Conservation (phyloP, 31 red algal species). For the Bonnemaisonia californica region DNA sequence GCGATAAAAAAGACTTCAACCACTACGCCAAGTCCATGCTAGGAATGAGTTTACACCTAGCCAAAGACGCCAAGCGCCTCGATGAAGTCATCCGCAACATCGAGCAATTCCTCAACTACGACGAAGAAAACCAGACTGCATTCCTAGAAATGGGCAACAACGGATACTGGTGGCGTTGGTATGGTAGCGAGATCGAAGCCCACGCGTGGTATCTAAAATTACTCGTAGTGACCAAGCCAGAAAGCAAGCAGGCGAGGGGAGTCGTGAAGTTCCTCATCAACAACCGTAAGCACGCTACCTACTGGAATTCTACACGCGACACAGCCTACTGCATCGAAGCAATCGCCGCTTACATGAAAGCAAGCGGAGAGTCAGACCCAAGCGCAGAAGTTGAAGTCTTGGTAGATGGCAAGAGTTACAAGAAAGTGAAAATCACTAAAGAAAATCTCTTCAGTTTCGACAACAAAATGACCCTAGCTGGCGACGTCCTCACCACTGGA, state of each 20-base stretch:
- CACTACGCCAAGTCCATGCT: background rate
- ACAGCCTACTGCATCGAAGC: slow-evolving; percentile 21
- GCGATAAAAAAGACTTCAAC: background rate
- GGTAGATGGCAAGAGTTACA: slow-evolving; percentile 1
- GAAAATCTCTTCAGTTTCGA: slow-evolving; percentile 6
- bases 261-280: slow-evolving; percentile 9
- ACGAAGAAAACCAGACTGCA: slow-evolving; percentile 11
- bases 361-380: background rate
- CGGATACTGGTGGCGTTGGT: slow-evolving; percentile 22
- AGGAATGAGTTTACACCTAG: background rate
- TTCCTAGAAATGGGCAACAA: background rate
- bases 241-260: slow-evolving; percentile 1
- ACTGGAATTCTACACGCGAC: slow-evolving; percentile 16
- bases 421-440: slow-evolving; percentile 7
- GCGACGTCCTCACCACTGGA: slow-evolving; percentile 21
- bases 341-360: background rate
- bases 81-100: slow-evolving; percentile 3
- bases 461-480: background rate
- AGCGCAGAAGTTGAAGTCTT: slow-evolving; percentile 1
- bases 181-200: slow-evolving; percentile 13
- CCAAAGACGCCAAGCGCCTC: background rate
- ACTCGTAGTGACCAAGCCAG: background rate
- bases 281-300: slow-evolving; percentile 16
- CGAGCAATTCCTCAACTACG: slow-evolving; percentile 2
- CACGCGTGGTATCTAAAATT: slow-evolving; percentile 25